A percentile compares a stretch with the other conserved stretches of the same genome.
These are phyloP conservation scores for Populus simonii DNA, from an alignment of 345 rosid species.

Conservation along the genomic window DNA sequence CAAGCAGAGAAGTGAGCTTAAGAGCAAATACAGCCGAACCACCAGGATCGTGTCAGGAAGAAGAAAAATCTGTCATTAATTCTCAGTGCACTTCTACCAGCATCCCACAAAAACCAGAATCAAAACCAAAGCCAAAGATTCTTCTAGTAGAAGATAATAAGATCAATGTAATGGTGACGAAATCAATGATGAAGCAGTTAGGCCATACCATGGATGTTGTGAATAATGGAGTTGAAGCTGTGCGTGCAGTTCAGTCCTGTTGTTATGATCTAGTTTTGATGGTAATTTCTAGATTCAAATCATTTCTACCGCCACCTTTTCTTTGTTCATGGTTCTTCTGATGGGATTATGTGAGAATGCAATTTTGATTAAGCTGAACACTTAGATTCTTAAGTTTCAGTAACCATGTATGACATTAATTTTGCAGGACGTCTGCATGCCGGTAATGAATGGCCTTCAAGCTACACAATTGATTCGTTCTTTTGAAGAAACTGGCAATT, in stretches of 20 bases:
- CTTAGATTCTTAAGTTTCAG: neutral
- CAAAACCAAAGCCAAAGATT: slow-evolving; percentile 62
- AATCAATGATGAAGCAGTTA: slow-evolving; percentile 82
- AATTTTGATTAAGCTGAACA: neutral
- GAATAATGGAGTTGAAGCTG: slow-evolving; percentile 82
- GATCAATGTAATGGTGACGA: slow-evolving; percentile 81
- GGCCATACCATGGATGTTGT: slow-evolving; percentile 76
- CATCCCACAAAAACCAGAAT: slow-evolving; percentile 24
- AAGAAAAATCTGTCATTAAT: slow-evolving; percentile 32
- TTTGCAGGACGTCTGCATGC: slow-evolving; percentile 93
- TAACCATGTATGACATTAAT: slow-evolving; percentile 1
- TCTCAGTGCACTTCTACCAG: slow-evolving; percentile 24
- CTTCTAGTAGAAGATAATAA: slow-evolving; percentile 96
- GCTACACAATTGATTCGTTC: slow-evolving; percentile 91
- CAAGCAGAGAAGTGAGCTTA: slow-evolving; percentile 31
- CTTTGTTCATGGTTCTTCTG: neutral
- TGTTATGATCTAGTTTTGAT: slow-evolving; percentile 72
- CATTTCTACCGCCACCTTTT: neutral
- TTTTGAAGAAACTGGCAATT: slow-evolving; percentile 72
- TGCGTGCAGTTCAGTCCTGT: slow-evolving; percentile 48
- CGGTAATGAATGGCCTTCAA: slow-evolving; percentile 85
- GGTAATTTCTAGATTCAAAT: slow-evolving; percentile 40
- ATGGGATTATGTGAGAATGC: neutral
- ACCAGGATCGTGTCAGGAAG: slow-evolving; percentile 29
- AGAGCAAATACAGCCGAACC: slow-evolving; percentile 32